Base-by-base conservation (phyloP, 139 green algal species). In the Trebouxia sp. region DNA sequence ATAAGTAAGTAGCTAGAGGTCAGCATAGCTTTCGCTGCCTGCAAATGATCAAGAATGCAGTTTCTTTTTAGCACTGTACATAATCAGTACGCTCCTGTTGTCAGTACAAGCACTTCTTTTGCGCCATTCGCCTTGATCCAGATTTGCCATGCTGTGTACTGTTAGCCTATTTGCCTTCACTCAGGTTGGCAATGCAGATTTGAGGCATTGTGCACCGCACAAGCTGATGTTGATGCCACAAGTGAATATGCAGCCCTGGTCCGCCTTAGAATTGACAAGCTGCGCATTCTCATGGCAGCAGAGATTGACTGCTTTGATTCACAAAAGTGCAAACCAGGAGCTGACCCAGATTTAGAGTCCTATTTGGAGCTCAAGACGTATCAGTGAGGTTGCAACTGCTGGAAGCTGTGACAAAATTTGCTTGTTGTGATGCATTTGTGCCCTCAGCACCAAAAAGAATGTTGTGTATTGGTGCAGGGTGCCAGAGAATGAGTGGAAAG, bases 271-370 rank as follows among this genome's bases (percentile, higher is more conserved):
- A 62, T 91, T 50, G 85, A 83, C 6, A 37, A 53, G 14, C 83
- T 86, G 58, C 62, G 45, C 6, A 37, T 92, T 4, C 41, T 90
- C 9, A 89, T 92, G 88, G 88, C 85, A 28, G 86, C 86, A 5
- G 88, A 92, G 77, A 78, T 88, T 10, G 88, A 92, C 83, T 86
- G 83, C 43, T 81, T 75, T 70, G 70, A 85, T 39, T 47, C 53
- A 12, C 39, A 41, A 26, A 47, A 66, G 39, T n/a, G 28, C 35
- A 37, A 47, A 55, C 53, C 43, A 11, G 80, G 65, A 4, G 30
- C 39, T 35, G 67, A 67, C 10, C 62, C 62, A 15, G 62, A 72
- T 5, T 35, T 72, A 14, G 35, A 32, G 9, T 72, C 62, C 32
- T 72, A 43, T 24, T 15, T 72, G 28, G 62, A 72, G 32, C 62